These are phyloP conservation scores for Herpetomonas tarakana DNA, from an alignment of 208 protist genomes.

Conservation along the genomic window DNA sequence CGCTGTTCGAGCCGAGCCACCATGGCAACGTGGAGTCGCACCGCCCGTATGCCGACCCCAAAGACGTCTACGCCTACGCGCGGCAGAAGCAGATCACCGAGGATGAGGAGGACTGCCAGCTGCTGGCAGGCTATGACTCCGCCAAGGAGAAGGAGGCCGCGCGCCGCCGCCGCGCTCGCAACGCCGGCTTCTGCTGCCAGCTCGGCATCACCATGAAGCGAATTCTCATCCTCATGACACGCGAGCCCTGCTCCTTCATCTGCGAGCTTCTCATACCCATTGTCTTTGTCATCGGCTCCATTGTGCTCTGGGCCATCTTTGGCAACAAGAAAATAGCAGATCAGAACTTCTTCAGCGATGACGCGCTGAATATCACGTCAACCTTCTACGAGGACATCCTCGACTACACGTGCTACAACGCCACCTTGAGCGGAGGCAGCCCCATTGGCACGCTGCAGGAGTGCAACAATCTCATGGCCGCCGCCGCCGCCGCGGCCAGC, in stretches of 20 bases:
- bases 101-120: slow-evolving; percentile 11
- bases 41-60: background rate
- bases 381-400: slow-evolving; percentile 7
- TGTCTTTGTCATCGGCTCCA: slow-evolving; percentile 46
- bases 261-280: slow-evolving; percentile 70
- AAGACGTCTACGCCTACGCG: background rate
- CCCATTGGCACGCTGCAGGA: slow-evolving; percentile 5
- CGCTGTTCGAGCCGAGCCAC: background rate
- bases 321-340: slow-evolving; percentile 14
- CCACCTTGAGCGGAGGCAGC: slow-evolving; percentile 4
- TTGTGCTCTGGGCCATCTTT: slow-evolving; percentile 53
- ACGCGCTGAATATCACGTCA: slow-evolving; percentile 1
- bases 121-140: background rate
- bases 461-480: slow-evolving; percentile 4
- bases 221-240: slow-evolving; percentile 36
- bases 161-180: background rate
- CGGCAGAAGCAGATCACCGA: background rate
- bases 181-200: slow-evolving; percentile 45
- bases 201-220: slow-evolving; percentile 43
- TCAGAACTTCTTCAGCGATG: slow-evolving; percentile 24
- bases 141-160: background rate
- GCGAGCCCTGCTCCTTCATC: slow-evolving; percentile 23
- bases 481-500: slow-evolving; percentile 1
- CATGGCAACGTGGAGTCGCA: background rate
- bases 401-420: slow-evolving; percentile 35